Percentiles rank a stretch among this genome's conserved stretches.
Evolutionary conservation across 148 eudicot genomes (phyloP).

Genomic region (Rhododendron mucronatum): DNA sequence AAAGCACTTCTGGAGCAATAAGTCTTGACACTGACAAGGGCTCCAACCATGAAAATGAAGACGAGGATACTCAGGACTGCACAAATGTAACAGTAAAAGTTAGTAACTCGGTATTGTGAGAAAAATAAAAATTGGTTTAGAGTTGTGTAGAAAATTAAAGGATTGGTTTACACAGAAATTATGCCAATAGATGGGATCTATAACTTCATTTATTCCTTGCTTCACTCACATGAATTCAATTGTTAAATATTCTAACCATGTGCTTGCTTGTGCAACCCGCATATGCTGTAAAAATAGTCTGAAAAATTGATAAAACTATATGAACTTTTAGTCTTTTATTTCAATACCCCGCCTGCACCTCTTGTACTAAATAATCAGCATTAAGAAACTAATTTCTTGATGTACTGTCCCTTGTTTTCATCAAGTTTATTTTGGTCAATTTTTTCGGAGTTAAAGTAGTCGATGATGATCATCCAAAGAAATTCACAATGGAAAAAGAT

Average conservation of each 20-base stretch:
- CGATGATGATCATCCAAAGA: not conserved
- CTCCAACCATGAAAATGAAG: slow-evolving; percentile 16
- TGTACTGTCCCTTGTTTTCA: too few species aligned
- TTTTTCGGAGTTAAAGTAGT: not conserved
- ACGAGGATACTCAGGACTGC: slow-evolving; percentile 14
- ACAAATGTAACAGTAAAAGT: not conserved
- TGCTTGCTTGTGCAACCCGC: not conserved
- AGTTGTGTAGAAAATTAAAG: not conserved
- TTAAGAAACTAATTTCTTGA: not conserved
- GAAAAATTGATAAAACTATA: not conserved
- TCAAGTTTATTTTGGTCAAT: not conserved
- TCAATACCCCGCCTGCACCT: not conserved
- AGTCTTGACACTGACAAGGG: slow-evolving; percentile 16
- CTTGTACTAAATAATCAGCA: not conserved
- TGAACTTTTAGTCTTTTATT: too few species aligned
- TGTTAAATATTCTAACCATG: not conserved
- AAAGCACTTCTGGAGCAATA: slow-evolving; percentile 12
- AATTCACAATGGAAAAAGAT: not conserved
- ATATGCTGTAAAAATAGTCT: too few species aligned
- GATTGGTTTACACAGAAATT: not conserved
- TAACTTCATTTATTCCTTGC: not conserved
- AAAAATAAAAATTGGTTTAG: too few species aligned
- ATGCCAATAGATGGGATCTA: not conserved
- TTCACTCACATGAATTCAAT: not conserved
- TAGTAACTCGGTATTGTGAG: not conserved